Evolutionary conservation across 495 filamentous ascomycete genomes (phyloP).

Genomic region (Aspergillus egyptiacus): DNA sequence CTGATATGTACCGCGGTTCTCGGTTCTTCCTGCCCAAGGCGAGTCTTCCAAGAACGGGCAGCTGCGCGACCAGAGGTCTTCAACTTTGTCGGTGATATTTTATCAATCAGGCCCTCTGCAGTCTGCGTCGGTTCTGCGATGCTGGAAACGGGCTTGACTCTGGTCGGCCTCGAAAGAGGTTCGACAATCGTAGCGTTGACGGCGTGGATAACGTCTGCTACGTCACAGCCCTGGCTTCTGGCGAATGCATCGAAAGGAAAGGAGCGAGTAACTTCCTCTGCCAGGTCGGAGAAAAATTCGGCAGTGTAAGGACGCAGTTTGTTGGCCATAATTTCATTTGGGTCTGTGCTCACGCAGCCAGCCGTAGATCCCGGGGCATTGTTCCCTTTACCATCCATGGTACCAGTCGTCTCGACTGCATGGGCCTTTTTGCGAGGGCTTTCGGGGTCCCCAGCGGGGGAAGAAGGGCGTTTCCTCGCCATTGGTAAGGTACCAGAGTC

Average conservation of each 20-base stretch:
- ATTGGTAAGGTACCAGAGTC: not conserved
- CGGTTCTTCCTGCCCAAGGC: too few species aligned
- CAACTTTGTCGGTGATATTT: not conserved
- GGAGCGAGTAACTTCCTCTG: constrained; percentile 1
- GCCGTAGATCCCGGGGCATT: not conserved
- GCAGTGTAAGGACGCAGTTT: constrained; percentile 8
- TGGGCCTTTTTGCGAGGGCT: not conserved
- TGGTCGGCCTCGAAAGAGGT: constrained; percentile 12
- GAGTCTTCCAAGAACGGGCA: not conserved
- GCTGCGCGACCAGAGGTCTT: not conserved
- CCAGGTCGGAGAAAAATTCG: constrained; percentile 21
- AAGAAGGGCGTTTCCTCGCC: not conserved
- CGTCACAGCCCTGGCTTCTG: constrained; percentile 12
- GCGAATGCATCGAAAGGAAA: constrained; percentile 23
- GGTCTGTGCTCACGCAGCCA: not conserved
- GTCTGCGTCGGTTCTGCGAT: not conserved
- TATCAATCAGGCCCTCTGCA: not conserved
- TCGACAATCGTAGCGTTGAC: constrained; percentile 16
- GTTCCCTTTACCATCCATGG: not conserved
- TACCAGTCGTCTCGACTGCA: not conserved
- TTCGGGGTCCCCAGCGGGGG: not conserved
- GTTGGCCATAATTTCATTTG: not conserved
- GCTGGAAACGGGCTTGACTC: not conserved
- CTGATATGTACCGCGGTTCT: not conserved
- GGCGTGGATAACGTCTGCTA: constrained; percentile 12